Base-by-base conservation (phyloP, 176 grass and related monocot species). In the Ensete ventricosum region DNA sequence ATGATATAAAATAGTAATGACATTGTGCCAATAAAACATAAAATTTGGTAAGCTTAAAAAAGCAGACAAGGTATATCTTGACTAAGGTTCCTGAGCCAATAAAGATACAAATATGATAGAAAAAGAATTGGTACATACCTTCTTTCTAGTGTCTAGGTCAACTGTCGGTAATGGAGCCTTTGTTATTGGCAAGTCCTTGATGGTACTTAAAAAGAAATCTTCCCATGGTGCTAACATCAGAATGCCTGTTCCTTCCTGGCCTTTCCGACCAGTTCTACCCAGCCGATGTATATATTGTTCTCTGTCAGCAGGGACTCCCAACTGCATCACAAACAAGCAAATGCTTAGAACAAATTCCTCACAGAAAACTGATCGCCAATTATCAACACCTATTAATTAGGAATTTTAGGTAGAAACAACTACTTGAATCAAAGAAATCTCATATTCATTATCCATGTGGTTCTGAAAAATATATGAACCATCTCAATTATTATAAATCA, bases 281-380 rank as follows among this genome's bases (percentile, higher is more conserved):
- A 96, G 87, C 82, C 93, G 83, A 82, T 96, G 93, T 64, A 96
- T 96, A 79, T 96, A 96, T 85, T 96, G 93, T 34, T 96, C 93
- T 84, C 93, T 90, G 68, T 96, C 93, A 72, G 81, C 76, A 64
- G 93, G 93, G 69, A 72, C 64, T 50, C 67, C 67, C 16, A 70
- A 70, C 67, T 70, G 67, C 21, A 50, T 48, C 48, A 50, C 48
- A 70, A 20, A 9, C 66, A 69, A 69, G 48, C 25, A n/a, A 19
- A 49, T 51, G 1, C 25, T 65, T 23, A 1, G 11, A 65, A 65
- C 14, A 65, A 65, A 27, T 3, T 65, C 12, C 3, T 10, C 9
- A 12, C 0, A 25, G 23, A 65, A 51, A 20, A 50, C 51, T 51
- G 43, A 22, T 17, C 0, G 1, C 21, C 34, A 52, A 9, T 70